Evolutionary conservation across 78 protist species (phyloP).

Genomic region (Chrysochromulina tobinii): DNA sequence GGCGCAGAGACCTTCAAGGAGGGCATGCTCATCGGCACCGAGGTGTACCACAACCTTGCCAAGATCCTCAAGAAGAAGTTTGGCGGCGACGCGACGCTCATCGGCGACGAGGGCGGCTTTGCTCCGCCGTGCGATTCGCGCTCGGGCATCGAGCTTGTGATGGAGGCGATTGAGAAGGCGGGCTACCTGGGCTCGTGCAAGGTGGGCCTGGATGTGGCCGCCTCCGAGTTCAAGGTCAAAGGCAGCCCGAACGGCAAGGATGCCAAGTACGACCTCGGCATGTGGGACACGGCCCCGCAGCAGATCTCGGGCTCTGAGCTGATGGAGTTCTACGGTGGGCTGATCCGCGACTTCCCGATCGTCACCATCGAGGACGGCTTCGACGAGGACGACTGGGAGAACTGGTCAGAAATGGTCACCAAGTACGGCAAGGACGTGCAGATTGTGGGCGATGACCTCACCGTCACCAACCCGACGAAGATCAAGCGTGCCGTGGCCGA

Average conservation of each 20-base stretch:
- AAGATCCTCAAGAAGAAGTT: conserved; percentile 73
- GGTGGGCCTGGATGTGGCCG: conserved; percentile 93
- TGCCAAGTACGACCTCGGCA: conserved; percentile 87
- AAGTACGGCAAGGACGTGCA: conserved; percentile 44
- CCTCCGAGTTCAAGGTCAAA: conserved; percentile 91
- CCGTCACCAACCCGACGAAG: conserved; percentile 94
- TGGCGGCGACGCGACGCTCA: conserved; percentile 80
- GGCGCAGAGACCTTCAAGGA: conserved; percentile 82
- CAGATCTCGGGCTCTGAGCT: conserved; percentile 33
- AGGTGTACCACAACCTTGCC: conserved; percentile 92
- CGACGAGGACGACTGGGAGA: conserved; percentile 97
- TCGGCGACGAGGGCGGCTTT: conserved; percentile 99
- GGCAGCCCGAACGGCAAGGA: conserved; percentile 9
- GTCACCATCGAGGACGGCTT: conserved; percentile 98
- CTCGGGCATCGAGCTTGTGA: conserved; percentile 88
- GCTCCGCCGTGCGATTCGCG: conserved; percentile 89
- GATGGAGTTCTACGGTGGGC: conserved; percentile 52
- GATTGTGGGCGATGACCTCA: conserved; percentile 98
- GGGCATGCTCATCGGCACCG: conserved; percentile 5
- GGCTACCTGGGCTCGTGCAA: conserved; percentile 77
- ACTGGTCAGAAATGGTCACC: conserved; percentile 65
- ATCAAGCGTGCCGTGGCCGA: conserved; percentile 82
- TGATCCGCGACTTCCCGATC: conserved; percentile 17
- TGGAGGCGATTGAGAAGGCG: conserved; percentile 93
- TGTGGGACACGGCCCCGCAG: not conserved